Conservation (phyloP, 2,329 filamentous ascomycete species). For the Clarireedia sp. region DNA sequence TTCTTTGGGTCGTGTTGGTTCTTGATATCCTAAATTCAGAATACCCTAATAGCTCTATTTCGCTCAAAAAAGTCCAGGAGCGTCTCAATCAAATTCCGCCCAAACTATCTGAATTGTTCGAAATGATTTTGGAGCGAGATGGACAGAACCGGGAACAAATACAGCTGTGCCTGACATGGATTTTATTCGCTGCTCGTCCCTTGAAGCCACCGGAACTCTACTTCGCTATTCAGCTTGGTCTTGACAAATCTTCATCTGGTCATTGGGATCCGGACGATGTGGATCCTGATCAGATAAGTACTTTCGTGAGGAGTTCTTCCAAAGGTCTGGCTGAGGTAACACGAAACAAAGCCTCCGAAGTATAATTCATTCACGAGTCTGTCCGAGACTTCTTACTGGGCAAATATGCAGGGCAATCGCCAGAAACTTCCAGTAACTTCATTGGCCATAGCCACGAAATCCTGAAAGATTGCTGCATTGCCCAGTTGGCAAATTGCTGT, state of each 20-base stretch:
- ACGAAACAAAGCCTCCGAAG: constrained; percentile 22
- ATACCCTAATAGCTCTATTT: constrained; percentile 24
- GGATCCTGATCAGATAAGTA: constrained; percentile 27
- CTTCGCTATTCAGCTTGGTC: constrained; percentile 15
- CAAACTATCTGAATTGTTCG: constrained; percentile 14
- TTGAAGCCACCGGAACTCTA: constrained; percentile 21
- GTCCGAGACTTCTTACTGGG: constrained; percentile 35
- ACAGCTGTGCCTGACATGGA: constrained; percentile 42
- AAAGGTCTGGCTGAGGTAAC: constrained; percentile 36
- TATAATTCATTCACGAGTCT: constrained; percentile 36
- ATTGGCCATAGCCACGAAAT: constrained; percentile 20
- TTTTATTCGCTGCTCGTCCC: constrained; percentile 38
- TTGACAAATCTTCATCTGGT: constrained; percentile 11
- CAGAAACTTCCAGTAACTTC: constrained; percentile 15
- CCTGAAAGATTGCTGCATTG: constrained; percentile 21
- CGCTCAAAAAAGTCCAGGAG: constrained; percentile 29
- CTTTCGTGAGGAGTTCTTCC: constrained; percentile 33
- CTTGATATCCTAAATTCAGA: constrained; percentile 37
- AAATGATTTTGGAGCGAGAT: constrained; percentile 34
- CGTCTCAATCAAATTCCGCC: constrained; percentile 28
- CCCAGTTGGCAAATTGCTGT: constrained; percentile 18
- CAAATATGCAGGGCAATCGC: constrained; percentile 23
- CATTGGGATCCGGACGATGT: constrained; percentile 22
- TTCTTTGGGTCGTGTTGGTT: constrained; percentile 20
- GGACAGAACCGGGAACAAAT: constrained; percentile 33